phyloP scores from a whole-genome alignment of 768 basidiomycete genomes.

The Gelatoporia subvermispora region DNA sequence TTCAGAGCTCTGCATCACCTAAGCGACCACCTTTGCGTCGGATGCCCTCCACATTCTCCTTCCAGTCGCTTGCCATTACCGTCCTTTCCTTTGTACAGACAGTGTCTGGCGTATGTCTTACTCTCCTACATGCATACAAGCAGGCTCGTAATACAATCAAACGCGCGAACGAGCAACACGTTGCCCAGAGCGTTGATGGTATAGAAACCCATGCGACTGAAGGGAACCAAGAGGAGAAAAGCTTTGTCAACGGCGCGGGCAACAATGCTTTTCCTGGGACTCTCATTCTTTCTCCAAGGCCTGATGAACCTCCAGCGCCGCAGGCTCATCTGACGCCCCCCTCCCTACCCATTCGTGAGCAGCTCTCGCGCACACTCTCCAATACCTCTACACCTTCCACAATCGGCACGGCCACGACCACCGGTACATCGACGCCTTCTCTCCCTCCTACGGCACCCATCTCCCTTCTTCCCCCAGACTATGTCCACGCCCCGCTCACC shows the following conservation, averaged over 20 bases:
- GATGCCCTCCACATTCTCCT: conserved; percentile 23
- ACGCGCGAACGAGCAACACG: conserved; percentile 45
- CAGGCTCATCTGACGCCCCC: not conserved
- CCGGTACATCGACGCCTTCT: conserved; percentile 4
- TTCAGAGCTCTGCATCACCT: not conserved
- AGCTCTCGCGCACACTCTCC: conserved; percentile 2
- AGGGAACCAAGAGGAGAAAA: not conserved
- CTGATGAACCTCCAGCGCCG: not conserved
- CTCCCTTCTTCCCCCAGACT: conserved; percentile 17
- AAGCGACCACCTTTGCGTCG: conserved; percentile 11
- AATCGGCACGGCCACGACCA: not conserved
- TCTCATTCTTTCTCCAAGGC: not conserved
- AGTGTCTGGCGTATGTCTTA: conserved; percentile 63
- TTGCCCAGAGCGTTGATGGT: not conserved
- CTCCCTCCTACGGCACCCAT: conserved; percentile 4
- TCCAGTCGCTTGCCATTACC: conserved; percentile 56
- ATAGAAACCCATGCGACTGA: not conserved
- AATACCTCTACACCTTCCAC: not conserved
- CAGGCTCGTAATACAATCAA: conserved; percentile 61
- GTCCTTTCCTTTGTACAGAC: conserved; percentile 72
- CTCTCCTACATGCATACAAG: conserved; percentile 64
- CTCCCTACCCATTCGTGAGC: conserved; percentile 6
- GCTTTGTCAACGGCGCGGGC: not conserved
- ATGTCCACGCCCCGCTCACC: conserved; percentile 16
- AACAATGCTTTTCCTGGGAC: conserved; percentile 4